Base-by-base conservation (phyloP, 1,284 basidiomycete genomes). In the Cystobasidium sp. region DNA sequence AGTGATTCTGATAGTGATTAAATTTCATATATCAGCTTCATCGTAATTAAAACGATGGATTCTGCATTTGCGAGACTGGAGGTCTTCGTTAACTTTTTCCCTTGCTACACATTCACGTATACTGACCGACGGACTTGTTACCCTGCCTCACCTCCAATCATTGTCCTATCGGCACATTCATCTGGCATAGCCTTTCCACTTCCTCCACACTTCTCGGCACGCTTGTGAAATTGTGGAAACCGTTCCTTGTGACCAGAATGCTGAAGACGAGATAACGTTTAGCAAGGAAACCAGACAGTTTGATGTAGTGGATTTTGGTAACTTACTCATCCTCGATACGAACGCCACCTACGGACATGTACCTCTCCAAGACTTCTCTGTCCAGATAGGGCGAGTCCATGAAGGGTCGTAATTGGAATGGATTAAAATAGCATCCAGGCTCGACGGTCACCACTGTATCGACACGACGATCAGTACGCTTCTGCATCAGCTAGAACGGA, bases 281-380 rank as follows among this genome's bases (percentile, higher is more conserved):
- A 65, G 37, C 31, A 58, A 16, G n/a, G 20, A 8, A 56, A 41
- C 37, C 51, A 31, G 10, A 6, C 2, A 44, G 43, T n/a, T 8
- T 14, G 12, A 12, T 49, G 6, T 24, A 12, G 5, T n/a, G 12
- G n/a, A 41, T 22, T 22, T 20, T 14, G 18, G 63, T 6, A 4
- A 75, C 77, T 69, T 4, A 95, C 87, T 91, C 92, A 81, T 96
- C 94, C 81, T 97, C 93, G 76, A 96, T 94, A 61, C 93, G 84
- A 1, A 97, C 91, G 0, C 93, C 94, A 18, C 93, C 94, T 24
- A 95, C 90, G 55, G 84, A 83, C 79, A 91, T 88, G 79, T 93
- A 95, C 76, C 84, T 84, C 81, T 87, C 86, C 74, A 96, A 84
- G 12, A 90, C 86, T 1, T 87, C 88, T 16, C 88, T 86, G 79